Evolutionary conservation across 441 rosid genomes (phyloP).

Genomic region (Erysimum cheiri): DNA sequence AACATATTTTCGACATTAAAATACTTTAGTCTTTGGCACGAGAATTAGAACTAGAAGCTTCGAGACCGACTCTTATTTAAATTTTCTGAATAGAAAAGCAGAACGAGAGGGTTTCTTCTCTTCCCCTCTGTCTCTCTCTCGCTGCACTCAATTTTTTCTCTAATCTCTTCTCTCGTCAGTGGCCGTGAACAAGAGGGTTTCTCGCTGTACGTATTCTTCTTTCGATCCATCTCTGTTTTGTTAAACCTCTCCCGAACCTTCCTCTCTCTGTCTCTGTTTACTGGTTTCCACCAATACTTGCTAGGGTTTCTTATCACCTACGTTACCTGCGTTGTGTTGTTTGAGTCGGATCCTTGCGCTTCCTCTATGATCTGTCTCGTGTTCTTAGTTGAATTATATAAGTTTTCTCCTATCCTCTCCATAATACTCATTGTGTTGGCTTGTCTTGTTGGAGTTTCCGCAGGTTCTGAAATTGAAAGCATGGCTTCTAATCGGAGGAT

Average conservation of each 20-base stretch:
- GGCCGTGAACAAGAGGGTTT: background rate
- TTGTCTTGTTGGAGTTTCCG: slow-evolving; percentile 2
- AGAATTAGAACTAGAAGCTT: slow-evolving; percentile 21
- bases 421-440: background rate
- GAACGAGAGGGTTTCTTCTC: background rate
- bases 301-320: slow-evolving; percentile 28
- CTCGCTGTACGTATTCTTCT: background rate
- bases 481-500: slow-evolving; percentile 62
- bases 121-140: background rate
- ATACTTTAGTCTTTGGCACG: too few relatives aligned
- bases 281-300: background rate
- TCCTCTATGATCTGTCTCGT: background rate
- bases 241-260: background rate
- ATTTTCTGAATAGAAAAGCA: slow-evolving; percentile 27
- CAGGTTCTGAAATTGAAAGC: slow-evolving; percentile 10
- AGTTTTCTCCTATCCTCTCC: background rate
- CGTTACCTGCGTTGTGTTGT: slow-evolving; percentile 7
- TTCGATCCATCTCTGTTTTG: slow-evolving; percentile 2
- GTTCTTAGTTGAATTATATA: slow-evolving; percentile 7
- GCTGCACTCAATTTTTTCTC: background rate
- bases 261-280: background rate
- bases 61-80: slow-evolving; percentile 5
- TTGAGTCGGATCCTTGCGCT: background rate
- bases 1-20: too few relatives aligned
- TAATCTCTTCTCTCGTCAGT: background rate